These are phyloP conservation scores for Eucalyptus victrix DNA, from an alignment of 345 rosid genomes.

Conservation along the genomic window DNA sequence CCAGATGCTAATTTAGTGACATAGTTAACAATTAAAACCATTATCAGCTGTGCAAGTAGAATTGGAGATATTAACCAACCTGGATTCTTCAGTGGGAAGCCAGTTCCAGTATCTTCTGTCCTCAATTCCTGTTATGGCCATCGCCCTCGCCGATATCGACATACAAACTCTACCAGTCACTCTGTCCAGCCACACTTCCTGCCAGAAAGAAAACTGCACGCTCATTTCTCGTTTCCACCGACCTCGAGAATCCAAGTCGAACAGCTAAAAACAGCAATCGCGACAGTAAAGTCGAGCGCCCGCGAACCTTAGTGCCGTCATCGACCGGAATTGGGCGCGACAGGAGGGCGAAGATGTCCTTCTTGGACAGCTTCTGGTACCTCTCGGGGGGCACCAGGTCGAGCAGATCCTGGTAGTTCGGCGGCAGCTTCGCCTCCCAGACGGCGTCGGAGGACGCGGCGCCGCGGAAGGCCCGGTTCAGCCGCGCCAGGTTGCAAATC, in stretches of 20 bases:
- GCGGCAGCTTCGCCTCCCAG: conserved; percentile 80
- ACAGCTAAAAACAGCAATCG: neutral
- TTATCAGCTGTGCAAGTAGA: neutral
- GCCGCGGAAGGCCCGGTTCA: conserved; percentile 71
- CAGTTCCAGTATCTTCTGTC: conserved; percentile 97
- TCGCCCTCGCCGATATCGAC: conserved; percentile 80
- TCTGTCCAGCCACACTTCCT: conserved; percentile 93
- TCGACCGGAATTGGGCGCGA: conserved; percentile 69
- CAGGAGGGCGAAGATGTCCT: conserved; percentile 77
- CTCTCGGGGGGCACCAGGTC: conserved; percentile 73
- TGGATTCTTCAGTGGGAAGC: conserved; percentile 89
- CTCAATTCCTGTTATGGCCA: conserved; percentile 91
- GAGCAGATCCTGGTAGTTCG: conserved; percentile 74
- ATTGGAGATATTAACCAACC: conserved; percentile 25
- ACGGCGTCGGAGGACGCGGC: conserved; percentile 93
- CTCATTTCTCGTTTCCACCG: neutral
- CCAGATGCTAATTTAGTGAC: neutral
- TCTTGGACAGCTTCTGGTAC: conserved; percentile 46
- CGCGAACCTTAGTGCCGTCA: conserved; percentile 57
- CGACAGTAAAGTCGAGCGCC: neutral
- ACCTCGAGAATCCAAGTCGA: neutral
- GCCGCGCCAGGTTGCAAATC: conserved; percentile 90
- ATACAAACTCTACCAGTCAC: conserved; percentile 81
- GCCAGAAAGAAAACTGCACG: neutral
- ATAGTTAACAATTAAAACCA: neutral